Conservation (phyloP, 2,329 filamentous ascomycete genomes). For the Dendryphion nanum region DNA sequence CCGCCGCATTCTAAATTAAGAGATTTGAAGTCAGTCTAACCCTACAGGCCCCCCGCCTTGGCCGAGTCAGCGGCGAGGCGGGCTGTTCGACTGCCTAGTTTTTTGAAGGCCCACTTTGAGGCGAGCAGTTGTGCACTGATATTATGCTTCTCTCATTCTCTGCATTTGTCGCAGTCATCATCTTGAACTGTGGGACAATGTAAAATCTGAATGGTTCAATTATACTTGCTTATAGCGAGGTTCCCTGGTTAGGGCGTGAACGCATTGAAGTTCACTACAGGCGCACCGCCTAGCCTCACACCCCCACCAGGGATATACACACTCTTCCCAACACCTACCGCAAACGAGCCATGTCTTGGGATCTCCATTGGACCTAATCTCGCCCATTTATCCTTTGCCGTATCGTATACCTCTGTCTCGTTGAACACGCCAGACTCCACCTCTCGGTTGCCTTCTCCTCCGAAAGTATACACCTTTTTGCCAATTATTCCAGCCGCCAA, state of each 20-base stretch:
- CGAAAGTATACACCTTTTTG: slow-evolving; percentile 23
- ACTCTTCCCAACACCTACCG: slow-evolving; percentile 15
- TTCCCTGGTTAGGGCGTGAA: slow-evolving; percentile 8
- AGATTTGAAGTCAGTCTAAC: neutral
- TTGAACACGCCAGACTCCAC: slow-evolving; percentile 17
- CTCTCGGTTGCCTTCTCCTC: slow-evolving; percentile 21
- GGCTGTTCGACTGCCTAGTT: no score
- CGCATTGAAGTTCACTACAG: slow-evolving; percentile 17
- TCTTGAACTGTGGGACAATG: neutral
- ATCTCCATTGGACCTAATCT: slow-evolving; percentile 14
- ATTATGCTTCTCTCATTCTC: no score
- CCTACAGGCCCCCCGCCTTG: no score
- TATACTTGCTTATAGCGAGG: neutral
- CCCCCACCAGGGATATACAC: slow-evolving; percentile 27
- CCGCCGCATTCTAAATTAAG: neutral
- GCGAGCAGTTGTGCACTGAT: no score
- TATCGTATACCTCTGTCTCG: slow-evolving; percentile 21
- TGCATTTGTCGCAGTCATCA: neutral
- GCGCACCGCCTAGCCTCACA: slow-evolving; percentile 11
- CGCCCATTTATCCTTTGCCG: slow-evolving; percentile 15
- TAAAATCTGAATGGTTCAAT: neutral
- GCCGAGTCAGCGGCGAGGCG: no score
- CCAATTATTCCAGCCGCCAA: slow-evolving; percentile 17
- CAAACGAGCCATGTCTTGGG: slow-evolving; percentile 26
- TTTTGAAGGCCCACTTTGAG: no score